Conservation (phyloP, 441 rosid species). For the Euphorbia celastroides region DNA sequence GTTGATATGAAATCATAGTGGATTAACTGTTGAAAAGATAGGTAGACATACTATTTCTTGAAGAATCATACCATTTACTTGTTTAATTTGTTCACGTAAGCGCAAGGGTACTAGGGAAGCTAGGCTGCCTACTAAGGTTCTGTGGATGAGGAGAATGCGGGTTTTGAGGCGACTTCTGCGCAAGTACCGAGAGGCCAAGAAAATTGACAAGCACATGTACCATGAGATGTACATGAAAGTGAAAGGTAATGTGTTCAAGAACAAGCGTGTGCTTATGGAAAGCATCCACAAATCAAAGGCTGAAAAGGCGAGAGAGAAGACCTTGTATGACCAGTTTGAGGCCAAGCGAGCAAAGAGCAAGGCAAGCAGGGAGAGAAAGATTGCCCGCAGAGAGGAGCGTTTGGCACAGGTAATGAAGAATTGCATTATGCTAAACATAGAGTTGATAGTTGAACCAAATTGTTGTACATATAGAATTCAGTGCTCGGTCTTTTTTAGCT, state of each 20-base stretch:
- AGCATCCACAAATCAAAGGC: conserved; percentile 81
- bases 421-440: too few species aligned
- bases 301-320: conserved; percentile 83
- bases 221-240: conserved; percentile 91
- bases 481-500: too few species aligned
- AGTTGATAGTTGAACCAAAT: too few species aligned
- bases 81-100: too few species aligned
- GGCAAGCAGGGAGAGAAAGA: conserved; percentile 76
- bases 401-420: conserved; percentile 42
- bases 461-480: too few species aligned
- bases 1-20: too few species aligned
- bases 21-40: too few species aligned
- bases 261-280: conserved; percentile 84
- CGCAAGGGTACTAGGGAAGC: conserved; percentile 88
- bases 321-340: conserved; percentile 70
- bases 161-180: conserved; percentile 64
- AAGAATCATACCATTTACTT: too few species aligned
- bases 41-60: too few species aligned
- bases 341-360: conserved; percentile 82
- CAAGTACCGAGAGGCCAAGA: conserved; percentile 60
- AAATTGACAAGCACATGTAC: conserved; percentile 85
- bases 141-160: conserved; percentile 85
- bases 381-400: conserved; percentile 69
- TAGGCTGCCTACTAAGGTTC: conserved; percentile 69
- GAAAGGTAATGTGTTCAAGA: conserved; percentile 80